Evolutionary conservation across 257 asterid species (phyloP).

Genomic region (Eustoma russellianum): DNA sequence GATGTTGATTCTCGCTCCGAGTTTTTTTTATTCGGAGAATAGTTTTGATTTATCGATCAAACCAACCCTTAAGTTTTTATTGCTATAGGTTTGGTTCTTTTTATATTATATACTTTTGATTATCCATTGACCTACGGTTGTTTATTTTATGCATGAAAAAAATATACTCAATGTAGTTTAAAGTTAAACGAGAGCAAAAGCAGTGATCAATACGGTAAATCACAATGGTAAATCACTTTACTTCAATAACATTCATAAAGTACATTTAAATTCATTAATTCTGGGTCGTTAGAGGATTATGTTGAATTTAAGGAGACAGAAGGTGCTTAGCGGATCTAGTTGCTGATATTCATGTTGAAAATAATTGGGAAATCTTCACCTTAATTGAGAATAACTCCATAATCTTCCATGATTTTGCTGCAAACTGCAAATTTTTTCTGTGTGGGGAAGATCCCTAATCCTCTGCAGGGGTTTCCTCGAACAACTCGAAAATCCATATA

Average conservation of each 20-base stretch:
- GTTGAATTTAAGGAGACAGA: not conserved
- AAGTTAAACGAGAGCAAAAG: not conserved
- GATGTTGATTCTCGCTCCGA: no score
- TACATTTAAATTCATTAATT: no score
- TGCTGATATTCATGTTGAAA: not conserved
- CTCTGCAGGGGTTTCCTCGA: constrained; percentile 10
- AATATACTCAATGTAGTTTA: constrained; percentile 4
- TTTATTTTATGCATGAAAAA: no score
- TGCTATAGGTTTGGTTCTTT: no score
- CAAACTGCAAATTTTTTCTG: constrained; percentile 6
- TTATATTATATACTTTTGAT: no score
- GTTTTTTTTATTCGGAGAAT: no score
- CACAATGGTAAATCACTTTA: no score
- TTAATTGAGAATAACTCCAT: not conserved
- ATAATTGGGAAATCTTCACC: not conserved
- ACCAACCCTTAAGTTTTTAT: no score
- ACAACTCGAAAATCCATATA: constrained; percentile 4
- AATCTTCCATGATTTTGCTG: constrained; percentile 22
- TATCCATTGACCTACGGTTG: no score
- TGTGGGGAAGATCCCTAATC: not conserved
- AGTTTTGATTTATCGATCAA: no score
- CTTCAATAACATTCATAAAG: no score
- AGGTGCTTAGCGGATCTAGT: not conserved
- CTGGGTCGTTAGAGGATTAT: not conserved
- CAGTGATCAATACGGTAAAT: no score